These are phyloP conservation scores for Nannochloris sp. DNA, from an alignment of 139 green algal species.

Conservation along the genomic window DNA sequence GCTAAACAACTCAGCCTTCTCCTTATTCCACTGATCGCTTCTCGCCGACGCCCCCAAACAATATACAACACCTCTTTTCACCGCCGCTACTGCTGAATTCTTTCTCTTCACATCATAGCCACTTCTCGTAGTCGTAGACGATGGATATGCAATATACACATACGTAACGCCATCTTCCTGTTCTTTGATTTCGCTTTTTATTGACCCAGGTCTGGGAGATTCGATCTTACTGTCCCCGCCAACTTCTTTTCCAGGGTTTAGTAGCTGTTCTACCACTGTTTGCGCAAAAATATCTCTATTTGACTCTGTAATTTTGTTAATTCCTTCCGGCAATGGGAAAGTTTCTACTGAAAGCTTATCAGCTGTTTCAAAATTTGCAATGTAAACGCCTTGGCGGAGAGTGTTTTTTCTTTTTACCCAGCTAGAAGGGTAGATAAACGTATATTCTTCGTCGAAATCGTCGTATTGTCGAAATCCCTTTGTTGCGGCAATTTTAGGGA, in stretches of 20 bases:
- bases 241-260: neutral
- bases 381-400: conserved; percentile 32
- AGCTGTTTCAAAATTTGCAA: conserved; percentile 60
- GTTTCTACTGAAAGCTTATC: conserved; percentile 53
- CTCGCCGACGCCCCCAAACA: conserved; percentile 33
- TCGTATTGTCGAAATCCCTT: conserved; percentile 31
- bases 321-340: conserved; percentile 12
- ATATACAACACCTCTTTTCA: conserved; percentile 32
- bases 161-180: conserved; percentile 31
- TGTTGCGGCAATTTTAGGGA: conserved; percentile 21
- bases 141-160: conserved; percentile 55
- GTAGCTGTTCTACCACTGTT: neutral
- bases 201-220: neutral
- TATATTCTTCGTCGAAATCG: conserved; percentile 36
- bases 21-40: conserved; percentile 49
- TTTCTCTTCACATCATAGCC: conserved; percentile 58
- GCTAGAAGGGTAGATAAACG: conserved; percentile 38
- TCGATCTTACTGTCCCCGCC: neutral
- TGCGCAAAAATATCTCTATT: neutral
- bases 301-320: neutral
- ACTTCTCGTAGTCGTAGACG: conserved; percentile 50
- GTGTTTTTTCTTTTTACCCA: conserved; percentile 51
- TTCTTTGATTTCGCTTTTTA: conserved; percentile 5
- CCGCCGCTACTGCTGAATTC: conserved; percentile 48
- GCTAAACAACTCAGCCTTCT: conserved; percentile 41